phyloP scores from a whole-genome alignment of 106 monocot species.

The Apostasia shenzhenica region DNA sequence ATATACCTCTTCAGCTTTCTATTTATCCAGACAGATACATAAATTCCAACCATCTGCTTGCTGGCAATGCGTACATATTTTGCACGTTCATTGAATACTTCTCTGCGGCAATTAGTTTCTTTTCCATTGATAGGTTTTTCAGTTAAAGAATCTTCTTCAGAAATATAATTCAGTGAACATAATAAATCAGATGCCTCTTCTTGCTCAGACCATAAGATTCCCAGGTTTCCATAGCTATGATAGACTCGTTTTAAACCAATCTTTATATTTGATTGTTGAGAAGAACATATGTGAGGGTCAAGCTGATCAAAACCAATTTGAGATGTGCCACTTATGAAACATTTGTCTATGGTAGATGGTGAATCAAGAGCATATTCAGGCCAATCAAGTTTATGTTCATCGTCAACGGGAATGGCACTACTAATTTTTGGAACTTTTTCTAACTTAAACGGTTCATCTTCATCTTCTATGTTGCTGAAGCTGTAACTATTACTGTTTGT shows the following conservation, averaged over 20 bases:
- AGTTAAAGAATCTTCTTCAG: constrained; percentile 24
- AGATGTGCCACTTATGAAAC: constrained; percentile 26
- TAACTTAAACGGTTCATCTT: not conserved
- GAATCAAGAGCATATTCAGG: constrained; percentile 54
- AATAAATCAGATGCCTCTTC: constrained; percentile 26
- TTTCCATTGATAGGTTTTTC: constrained; percentile 12
- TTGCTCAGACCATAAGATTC: constrained; percentile 44
- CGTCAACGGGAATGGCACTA: not conserved
- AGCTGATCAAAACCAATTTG: constrained; percentile 18
- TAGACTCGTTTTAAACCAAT: constrained; percentile 39
- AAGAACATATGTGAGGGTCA: constrained; percentile 6
- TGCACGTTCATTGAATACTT: constrained; percentile 9
- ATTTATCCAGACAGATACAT: constrained; percentile 65
- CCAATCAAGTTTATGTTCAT: constrained; percentile 43
- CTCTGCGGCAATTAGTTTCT: constrained; percentile 6
- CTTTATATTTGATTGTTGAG: constrained; percentile 2
- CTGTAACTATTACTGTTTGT: too few relatives aligned
- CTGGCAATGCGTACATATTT: constrained; percentile 52
- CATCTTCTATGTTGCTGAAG: not conserved
- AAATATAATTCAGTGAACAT: constrained; percentile 17
- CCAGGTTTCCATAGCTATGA: constrained; percentile 53
- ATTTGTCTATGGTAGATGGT: constrained; percentile 25
- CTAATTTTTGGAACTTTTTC: constrained; percentile 1
- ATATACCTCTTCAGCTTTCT: constrained; percentile 45
- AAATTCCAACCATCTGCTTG: constrained; percentile 90